phyloP scores from a whole-genome alignment of 2,329 filamentous ascomycete genomes.

The Verticillium nonalfalfae region DNA sequence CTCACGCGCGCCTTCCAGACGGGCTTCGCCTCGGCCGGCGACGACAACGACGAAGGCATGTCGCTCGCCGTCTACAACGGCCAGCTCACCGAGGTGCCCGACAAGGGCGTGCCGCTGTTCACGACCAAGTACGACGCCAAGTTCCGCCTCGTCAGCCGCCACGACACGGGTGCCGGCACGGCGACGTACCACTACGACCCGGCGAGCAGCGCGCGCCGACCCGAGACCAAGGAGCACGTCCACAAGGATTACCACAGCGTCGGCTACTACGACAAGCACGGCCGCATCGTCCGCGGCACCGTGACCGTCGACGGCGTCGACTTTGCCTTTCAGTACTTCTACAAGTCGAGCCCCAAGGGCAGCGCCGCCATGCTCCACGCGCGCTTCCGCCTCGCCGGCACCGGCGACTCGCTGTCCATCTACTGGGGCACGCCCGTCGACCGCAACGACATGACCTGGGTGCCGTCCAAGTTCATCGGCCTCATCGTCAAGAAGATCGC shows the following conservation, averaged over 20 bases:
- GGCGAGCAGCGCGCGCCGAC: constrained; percentile 14
- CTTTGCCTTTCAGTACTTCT: constrained; percentile 27
- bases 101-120: constrained; percentile 13
- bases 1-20: constrained; percentile 22
- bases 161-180: constrained; percentile 13
- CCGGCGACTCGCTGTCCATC: constrained; percentile 21
- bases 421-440: constrained; percentile 25
- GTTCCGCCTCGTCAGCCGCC: constrained; percentile 17
- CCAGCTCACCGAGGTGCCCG: constrained; percentile 13
- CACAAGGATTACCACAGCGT: constrained; percentile 13
- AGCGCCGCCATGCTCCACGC: constrained; percentile 25
- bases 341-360: constrained; percentile 23
- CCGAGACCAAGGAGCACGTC: constrained; percentile 17
- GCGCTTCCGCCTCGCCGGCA: constrained; percentile 16
- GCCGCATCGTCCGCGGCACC: constrained; percentile 22
- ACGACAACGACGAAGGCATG: constrained; percentile 13
- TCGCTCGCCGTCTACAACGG: constrained; percentile 22
- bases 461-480: constrained; percentile 26
- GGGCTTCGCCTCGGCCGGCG: constrained; percentile 20
- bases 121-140: constrained; percentile 20
- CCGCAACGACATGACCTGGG: constrained; percentile 21
- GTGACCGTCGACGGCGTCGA: constrained; percentile 17
- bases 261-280: constrained; percentile 26
- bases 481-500: constrained; percentile 21
- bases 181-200: constrained; percentile 20